These are phyloP conservation scores for Toxicodendron radicans DNA, from an alignment of 345 rosid species.

Conservation along the genomic window DNA sequence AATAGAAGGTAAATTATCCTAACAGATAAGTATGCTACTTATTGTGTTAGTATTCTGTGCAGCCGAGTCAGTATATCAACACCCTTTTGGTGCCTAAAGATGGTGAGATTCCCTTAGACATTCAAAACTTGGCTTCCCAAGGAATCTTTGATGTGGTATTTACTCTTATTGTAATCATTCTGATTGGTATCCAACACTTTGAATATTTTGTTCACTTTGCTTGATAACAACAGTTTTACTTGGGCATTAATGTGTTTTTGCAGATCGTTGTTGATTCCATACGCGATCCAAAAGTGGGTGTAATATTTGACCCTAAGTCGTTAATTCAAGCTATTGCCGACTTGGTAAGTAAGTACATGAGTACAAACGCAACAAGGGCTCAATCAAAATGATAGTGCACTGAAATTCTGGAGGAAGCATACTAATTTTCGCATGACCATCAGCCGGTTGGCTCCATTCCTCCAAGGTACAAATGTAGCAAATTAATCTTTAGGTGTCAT, in stretches of 20 bases:
- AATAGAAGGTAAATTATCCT: neutral
- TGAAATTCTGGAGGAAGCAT: neutral
- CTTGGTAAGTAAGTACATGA: conserved; percentile 35
- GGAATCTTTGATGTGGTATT: conserved; percentile 77
- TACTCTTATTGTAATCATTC: neutral
- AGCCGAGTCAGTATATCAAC: conserved; percentile 79
- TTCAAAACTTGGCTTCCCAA: conserved; percentile 51
- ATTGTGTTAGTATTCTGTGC: conserved; percentile 33
- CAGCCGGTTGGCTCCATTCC: neutral
- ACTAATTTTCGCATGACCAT: neutral
- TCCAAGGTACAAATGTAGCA: conserved; percentile 5
- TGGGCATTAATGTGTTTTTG: conserved; percentile 13
- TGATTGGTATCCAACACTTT: neutral
- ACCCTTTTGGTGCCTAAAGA: conserved; percentile 78
- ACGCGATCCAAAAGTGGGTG: conserved; percentile 57
- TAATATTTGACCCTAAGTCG: conserved; percentile 62
- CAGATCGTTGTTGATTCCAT: conserved; percentile 67
- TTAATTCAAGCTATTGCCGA: conserved; percentile 59
- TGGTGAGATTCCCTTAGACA: conserved; percentile 61
- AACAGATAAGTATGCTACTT: conserved; percentile 11
- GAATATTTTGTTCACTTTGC: neutral
- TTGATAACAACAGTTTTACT: conserved; percentile 12
- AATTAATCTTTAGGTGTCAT: neutral
- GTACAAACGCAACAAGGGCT: conserved; percentile 6
- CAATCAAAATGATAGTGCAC: neutral